A percentile compares a stretch with the other conserved stretches of the same genome.
phyloP scores from a whole-genome alignment of 805 yeast genomes.

The Myxozyma neglecta region DNA sequence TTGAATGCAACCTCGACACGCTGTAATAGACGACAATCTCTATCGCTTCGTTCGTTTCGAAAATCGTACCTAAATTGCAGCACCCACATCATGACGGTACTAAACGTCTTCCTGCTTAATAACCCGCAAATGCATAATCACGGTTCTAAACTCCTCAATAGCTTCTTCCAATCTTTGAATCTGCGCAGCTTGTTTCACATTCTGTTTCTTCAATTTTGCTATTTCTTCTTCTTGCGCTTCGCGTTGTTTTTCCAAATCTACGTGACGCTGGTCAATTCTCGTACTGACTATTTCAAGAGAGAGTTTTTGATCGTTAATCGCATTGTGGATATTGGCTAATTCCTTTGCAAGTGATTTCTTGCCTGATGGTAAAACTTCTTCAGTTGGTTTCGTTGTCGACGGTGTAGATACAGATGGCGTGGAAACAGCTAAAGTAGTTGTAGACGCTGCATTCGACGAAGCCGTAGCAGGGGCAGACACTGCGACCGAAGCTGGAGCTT shows the following conservation, averaged over 20 bases:
- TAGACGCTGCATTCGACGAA: not conserved
- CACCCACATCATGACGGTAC: not conserved
- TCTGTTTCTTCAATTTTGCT: not conserved
- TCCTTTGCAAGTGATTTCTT: not conserved
- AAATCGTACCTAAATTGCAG: no score
- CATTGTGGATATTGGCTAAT: not conserved
- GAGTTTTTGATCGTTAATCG: not conserved
- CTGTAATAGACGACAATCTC: no score
- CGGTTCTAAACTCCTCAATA: not conserved
- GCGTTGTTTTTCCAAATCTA: not conserved
- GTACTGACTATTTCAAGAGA: not conserved
- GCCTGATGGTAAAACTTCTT: not conserved
- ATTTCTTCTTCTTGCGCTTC: not conserved
- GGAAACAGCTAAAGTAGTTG: not conserved
- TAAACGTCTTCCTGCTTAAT: not conserved
- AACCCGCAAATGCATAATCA: not conserved
- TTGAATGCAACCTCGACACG: no score
- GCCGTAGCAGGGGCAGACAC: not conserved
- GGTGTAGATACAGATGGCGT: not conserved
- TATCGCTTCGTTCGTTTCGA: no score
- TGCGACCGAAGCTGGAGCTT: not conserved
- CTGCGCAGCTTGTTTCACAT: not conserved
- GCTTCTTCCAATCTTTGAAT: not conserved
- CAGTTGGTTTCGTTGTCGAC: not conserved
- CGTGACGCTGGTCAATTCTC: not conserved